These are phyloP conservation scores for Botrytis elliptica DNA, from an alignment of 2,329 filamentous ascomycete species.

Conservation along the genomic window DNA sequence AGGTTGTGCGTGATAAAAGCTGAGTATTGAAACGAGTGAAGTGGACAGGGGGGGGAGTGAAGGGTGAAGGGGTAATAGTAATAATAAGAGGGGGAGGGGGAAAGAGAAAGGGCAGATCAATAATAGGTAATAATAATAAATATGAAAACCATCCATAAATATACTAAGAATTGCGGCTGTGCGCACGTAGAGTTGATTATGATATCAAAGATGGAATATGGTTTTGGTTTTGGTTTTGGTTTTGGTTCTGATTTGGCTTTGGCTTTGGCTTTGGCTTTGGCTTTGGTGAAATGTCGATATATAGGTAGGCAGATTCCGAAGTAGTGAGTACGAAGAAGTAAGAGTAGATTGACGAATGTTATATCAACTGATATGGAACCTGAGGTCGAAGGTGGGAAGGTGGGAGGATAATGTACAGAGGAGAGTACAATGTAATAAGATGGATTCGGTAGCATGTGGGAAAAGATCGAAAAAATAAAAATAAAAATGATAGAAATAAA, in stretches of 20 bases:
- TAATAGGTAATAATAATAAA: background rate
- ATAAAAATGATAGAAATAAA: background rate
- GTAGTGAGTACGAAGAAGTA: too few relatives aligned
- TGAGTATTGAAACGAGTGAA: constrained; percentile 13
- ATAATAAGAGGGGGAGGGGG: background rate
- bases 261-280: background rate
- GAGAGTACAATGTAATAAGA: too few relatives aligned
- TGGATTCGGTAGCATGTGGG: background rate
- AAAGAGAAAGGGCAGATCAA: background rate
- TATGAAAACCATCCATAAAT: background rate
- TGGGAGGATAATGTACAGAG: background rate
- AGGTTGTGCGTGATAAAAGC: constrained; percentile 4
- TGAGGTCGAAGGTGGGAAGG: too few relatives aligned
- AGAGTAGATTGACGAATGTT: background rate
- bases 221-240: background rate
- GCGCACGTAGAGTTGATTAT: background rate
- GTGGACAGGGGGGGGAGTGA: background rate
- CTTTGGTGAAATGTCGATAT: background rate
- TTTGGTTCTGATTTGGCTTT: background rate
- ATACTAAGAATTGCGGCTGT: background rate
- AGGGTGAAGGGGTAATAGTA: background rate
- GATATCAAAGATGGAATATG: background rate
- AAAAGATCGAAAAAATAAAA: background rate
- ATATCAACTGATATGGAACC: background rate
- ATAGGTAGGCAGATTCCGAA: background rate